These are phyloP conservation scores for Globisporangium camurandrum DNA, from an alignment of 352 stramenopile genomes.

Conservation along the genomic window DNA sequence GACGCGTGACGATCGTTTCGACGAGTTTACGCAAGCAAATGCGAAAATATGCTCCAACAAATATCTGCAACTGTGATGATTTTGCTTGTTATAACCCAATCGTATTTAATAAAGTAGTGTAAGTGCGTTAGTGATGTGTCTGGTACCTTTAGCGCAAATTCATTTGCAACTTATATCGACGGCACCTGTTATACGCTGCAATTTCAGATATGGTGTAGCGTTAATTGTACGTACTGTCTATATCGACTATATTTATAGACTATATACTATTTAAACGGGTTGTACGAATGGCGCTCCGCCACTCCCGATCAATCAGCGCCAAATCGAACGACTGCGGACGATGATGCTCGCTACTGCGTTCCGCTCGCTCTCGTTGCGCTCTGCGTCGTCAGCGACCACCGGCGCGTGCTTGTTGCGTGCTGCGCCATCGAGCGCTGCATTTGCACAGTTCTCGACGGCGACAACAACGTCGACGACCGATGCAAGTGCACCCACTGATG, in stretches of 20 bases:
- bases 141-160: no score
- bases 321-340: conserved; percentile 3
- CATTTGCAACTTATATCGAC: no score
- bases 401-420: conserved; percentile 11
- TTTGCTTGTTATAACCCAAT: background rate
- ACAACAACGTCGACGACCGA: conserved; percentile 13
- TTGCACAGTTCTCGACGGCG: conserved; percentile 30
- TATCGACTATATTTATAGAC: background rate
- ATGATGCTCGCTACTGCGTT: conserved; percentile 58
- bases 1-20: no score
- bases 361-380: conserved; percentile 56
- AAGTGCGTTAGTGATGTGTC: no score
- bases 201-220: background rate
- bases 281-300: background rate
- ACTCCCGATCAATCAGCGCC: background rate
- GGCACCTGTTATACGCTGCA: no score
- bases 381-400: conserved; percentile 14
- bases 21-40: background rate
- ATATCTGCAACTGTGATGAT: background rate
- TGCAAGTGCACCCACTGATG: conserved; percentile 45
- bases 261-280: background rate
- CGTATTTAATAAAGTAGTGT: no score
- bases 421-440: conserved; percentile 8
- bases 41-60: background rate
- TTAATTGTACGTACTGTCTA: background rate